Evolutionary conservation across 1,284 basidiomycete species (phyloP).

Genomic region (Inonotus hispidus): DNA sequence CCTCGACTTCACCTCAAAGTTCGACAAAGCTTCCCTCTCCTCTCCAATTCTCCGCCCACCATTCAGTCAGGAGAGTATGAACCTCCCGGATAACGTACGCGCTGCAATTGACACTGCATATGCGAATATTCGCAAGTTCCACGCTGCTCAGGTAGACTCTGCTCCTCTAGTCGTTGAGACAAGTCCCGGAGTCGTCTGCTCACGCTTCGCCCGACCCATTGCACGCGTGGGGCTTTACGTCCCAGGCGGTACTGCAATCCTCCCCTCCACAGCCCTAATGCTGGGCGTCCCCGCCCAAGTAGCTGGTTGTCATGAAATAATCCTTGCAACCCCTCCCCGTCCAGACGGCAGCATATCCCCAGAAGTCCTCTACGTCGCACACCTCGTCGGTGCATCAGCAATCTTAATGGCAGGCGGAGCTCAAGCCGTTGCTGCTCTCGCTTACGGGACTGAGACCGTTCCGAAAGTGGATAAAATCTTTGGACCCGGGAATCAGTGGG

Average conservation of each 20-base stretch:
- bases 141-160: slow-evolving; percentile 75
- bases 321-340: slow-evolving; percentile 93
- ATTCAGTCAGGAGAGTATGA: slow-evolving; percentile 54
- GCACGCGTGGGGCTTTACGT: slow-evolving; percentile 96
- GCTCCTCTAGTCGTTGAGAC: slow-evolving; percentile 85
- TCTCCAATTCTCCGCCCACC: slow-evolving; percentile 66
- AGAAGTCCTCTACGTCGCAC: slow-evolving; percentile 93
- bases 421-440: slow-evolving; percentile 95
- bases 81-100: slow-evolving; percentile 60
- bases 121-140: slow-evolving; percentile 87
- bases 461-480: slow-evolving; percentile 99
- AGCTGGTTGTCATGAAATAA: slow-evolving; percentile 88
- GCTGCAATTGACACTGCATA: slow-evolving; percentile 91
- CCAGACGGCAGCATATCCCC: slow-evolving; percentile 87
- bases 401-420: slow-evolving; percentile 94
- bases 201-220: slow-evolving; percentile 91
- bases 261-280: slow-evolving; percentile 98
- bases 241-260: slow-evolving; percentile 93
- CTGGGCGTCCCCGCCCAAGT: slow-evolving; percentile 98
- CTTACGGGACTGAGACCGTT: slow-evolving; percentile 92
- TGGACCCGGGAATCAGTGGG: slow-evolving; percentile 99
- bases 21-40: slow-evolving; percentile 74
- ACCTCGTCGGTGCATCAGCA: slow-evolving; percentile 81
- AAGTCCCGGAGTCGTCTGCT: slow-evolving; percentile 96
- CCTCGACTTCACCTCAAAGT: slow-evolving; percentile 87